A percentile compares a stretch with the other conserved stretches of the same genome.
Evolutionary conservation across 2,329 filamentous ascomycete genomes (phyloP).

Genomic region (Chrysoporthe puriensis): DNA sequence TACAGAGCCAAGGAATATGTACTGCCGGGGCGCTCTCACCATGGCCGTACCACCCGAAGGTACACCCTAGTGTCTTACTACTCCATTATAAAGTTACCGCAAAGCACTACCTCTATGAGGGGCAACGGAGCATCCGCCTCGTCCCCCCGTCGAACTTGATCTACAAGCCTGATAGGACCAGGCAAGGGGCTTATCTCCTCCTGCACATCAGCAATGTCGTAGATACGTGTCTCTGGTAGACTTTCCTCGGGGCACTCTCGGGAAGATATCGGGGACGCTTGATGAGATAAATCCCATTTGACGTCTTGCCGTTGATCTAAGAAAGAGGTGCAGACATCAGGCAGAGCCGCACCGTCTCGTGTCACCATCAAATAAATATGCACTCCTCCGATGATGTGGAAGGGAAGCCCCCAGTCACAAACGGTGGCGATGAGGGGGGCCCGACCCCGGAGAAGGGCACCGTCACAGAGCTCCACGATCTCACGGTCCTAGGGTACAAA

Average conservation of each 20-base stretch:
- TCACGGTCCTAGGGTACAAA: conserved; percentile 56
- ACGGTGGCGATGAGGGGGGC: conserved; percentile 21
- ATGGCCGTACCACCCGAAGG: too few species aligned
- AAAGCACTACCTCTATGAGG: background rate
- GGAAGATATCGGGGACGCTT: background rate
- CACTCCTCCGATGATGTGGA: conserved; percentile 12
- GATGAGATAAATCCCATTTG: too few species aligned
- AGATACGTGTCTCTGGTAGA: background rate
- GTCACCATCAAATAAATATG: conserved; percentile 3
- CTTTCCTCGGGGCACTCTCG: background rate
- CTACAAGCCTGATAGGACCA: conserved; percentile 23
- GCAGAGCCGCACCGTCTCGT: background rate
- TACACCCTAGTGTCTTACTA: too few species aligned
- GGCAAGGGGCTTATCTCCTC: conserved; percentile 23
- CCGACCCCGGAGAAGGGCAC: conserved; percentile 14
- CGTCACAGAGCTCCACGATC: conserved; percentile 36
- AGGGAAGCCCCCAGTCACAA: conserved; percentile 11
- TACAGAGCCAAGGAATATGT: background rate
- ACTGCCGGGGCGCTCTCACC: too few species aligned
- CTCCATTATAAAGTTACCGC: too few species aligned
- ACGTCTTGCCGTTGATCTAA: too few species aligned
- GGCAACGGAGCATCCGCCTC: background rate
- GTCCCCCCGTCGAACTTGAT: background rate
- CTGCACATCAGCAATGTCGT: background rate
- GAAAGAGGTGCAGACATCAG: background rate